A percentile compares a stretch with the other conserved stretches of the same genome.
Conservation (phyloP, 2,329 filamentous ascomycete genomes). For the Lasiodiplodia theobromae region DNA sequence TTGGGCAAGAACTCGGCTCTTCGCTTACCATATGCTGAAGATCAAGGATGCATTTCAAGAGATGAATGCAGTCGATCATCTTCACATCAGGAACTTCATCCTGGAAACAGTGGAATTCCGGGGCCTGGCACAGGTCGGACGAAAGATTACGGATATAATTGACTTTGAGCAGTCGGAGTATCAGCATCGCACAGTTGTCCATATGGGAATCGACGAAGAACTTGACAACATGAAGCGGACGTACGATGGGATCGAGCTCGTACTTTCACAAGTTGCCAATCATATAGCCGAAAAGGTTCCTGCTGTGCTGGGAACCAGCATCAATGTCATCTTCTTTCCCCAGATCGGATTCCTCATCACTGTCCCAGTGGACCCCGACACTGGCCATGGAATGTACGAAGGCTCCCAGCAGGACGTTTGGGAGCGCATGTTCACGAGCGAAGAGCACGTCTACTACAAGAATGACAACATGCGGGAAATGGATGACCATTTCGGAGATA, state of each 20-base stretch:
- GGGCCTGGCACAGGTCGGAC: slow-evolving; percentile 70
- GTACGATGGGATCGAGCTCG: slow-evolving; percentile 77
- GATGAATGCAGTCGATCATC: slow-evolving; percentile 59
- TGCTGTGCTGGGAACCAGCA: slow-evolving; percentile 57
- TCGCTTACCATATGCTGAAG: slow-evolving; percentile 73
- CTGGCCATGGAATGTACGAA: slow-evolving; percentile 67
- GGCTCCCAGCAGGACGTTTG: slow-evolving; percentile 69
- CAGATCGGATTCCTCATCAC: slow-evolving; percentile 90
- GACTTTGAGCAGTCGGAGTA: slow-evolving; percentile 81
- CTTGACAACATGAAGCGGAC: slow-evolving; percentile 80
- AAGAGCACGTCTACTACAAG: slow-evolving; percentile 78
- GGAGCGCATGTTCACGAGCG: slow-evolving; percentile 79
- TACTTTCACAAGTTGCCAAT: slow-evolving; percentile 72
- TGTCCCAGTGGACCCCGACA: slow-evolving; percentile 67
- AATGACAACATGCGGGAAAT: slow-evolving; percentile 81
- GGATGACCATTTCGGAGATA: slow-evolving; percentile 81
- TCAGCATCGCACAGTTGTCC: slow-evolving; percentile 75
- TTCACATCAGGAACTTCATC: slow-evolving; percentile 66
- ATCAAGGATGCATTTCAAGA: slow-evolving; percentile 70
- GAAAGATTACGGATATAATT: slow-evolving; percentile 74
- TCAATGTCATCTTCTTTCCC: slow-evolving; percentile 88
- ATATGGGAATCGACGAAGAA: slow-evolving; percentile 71
- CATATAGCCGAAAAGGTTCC: slow-evolving; percentile 71
- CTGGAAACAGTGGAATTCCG: slow-evolving; percentile 65
- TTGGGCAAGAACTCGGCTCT: slow-evolving; percentile 76